A percentile compares a stretch with the other conserved stretches of the same genome.
These are phyloP conservation scores for Trichophyton simii DNA, from an alignment of 2,329 filamentous ascomycete species.

Conservation along the genomic window DNA sequence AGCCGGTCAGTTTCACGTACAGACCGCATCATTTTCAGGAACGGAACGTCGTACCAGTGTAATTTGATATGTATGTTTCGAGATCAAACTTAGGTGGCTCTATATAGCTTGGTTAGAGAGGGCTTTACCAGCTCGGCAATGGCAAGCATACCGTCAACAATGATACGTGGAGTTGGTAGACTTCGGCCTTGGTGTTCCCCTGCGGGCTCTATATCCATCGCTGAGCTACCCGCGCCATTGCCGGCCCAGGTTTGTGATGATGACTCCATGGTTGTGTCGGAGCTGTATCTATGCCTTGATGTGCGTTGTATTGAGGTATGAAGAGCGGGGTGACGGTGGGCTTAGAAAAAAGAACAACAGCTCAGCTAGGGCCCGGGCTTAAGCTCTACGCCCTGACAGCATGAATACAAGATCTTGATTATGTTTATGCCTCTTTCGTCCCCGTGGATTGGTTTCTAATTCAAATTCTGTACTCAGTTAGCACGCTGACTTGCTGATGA, in stretches of 20 bases:
- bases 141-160: constrained; percentile 2
- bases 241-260: not conserved
- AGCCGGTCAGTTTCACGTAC: not conserved
- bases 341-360: not conserved
- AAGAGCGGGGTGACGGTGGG: not conserved
- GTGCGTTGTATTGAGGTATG: not conserved
- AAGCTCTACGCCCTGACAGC: not conserved
- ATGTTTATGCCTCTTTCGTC: not conserved
- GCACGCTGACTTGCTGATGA: not conserved
- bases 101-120: constrained; percentile 24
- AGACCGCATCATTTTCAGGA: constrained; percentile 9
- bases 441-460: not conserved
- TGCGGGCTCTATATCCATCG: not conserved
- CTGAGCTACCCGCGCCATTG: not conserved
- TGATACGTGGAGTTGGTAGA: not conserved
- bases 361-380: not conserved
- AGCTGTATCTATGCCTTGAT: not conserved
- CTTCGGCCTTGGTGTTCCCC: not conserved
- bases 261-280: not conserved
- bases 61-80: constrained; percentile 81
- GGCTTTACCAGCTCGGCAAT: not conserved
- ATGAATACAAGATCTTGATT: not conserved
- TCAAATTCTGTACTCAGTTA: not conserved
- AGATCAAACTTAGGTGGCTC: constrained; percentile 81
- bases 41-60: constrained; percentile 48